Evolutionary conservation across 2,329 filamentous ascomycete genomes (phyloP).

Genomic region (Diplodia intermedia): DNA sequence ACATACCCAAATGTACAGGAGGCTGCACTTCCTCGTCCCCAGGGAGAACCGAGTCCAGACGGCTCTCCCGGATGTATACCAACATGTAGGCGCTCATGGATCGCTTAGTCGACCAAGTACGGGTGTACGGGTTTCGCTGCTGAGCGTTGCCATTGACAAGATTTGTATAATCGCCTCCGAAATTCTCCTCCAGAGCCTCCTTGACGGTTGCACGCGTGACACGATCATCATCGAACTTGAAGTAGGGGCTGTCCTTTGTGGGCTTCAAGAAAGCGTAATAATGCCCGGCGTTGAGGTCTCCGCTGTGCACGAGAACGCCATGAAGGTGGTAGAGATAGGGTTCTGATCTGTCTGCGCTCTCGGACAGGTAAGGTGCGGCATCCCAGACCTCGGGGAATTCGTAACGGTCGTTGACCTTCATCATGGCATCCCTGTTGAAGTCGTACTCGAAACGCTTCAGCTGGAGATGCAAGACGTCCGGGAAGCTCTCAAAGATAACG

Average conservation of each 20-base stretch:
- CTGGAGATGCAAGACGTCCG: constrained; percentile 91
- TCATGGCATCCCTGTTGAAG: constrained; percentile 94
- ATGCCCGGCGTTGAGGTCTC: constrained; percentile 94
- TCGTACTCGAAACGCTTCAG: constrained; percentile 99
- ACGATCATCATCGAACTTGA: constrained; percentile 95
- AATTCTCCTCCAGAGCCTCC: constrained; percentile 96
- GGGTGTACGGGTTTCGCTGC: constrained; percentile 69
- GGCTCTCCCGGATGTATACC: constrained; percentile 91
- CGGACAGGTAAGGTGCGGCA: constrained; percentile 83
- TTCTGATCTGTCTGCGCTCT: constrained; percentile 85
- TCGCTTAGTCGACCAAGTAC: constrained; percentile 68
- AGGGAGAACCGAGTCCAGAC: constrained; percentile 81
- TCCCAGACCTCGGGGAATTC: constrained; percentile 87
- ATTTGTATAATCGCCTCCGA: constrained; percentile 80
- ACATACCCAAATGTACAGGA: constrained; percentile 78
- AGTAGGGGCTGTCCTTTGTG: constrained; percentile 90
- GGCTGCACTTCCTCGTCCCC: constrained; percentile 79
- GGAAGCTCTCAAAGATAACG: constrained; percentile 95
- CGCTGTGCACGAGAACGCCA: constrained; percentile 93
- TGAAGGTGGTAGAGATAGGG: constrained; percentile 92
- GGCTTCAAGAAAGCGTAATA: constrained; percentile 97
- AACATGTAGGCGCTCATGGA: constrained; percentile 97
- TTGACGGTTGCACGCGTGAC: constrained; percentile 92
- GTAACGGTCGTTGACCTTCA: constrained; percentile 96
- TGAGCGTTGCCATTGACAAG: constrained; percentile 63